Evolutionary conservation across 2,329 filamentous ascomycete genomes (phyloP).

Genomic region (Trichoderma semiorbis): DNA sequence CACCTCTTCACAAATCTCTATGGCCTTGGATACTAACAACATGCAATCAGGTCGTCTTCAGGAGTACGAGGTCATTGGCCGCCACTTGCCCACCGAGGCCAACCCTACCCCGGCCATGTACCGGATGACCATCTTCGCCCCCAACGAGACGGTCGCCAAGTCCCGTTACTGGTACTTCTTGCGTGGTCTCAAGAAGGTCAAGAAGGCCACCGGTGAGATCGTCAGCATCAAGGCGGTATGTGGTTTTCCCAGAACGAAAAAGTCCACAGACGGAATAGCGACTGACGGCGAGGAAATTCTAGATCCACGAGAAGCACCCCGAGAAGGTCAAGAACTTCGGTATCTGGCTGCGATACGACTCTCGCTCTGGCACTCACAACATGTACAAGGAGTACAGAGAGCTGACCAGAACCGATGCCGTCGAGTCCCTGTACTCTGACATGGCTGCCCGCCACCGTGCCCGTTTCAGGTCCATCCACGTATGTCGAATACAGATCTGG

Average conservation of each 20-base stretch:
- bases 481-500: constrained; percentile 51
- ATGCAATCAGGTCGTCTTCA: constrained; percentile 82
- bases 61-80: constrained; percentile 99
- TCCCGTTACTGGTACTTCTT: constrained; percentile 99
- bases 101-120: constrained; percentile 98
- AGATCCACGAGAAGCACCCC: constrained; percentile 99
- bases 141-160: constrained; percentile 97
- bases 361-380: constrained; percentile 99
- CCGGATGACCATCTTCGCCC: constrained; percentile 99
- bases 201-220: constrained; percentile 99
- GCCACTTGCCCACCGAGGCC: constrained; percentile 95
- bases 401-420: constrained; percentile 92
- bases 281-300: constrained; percentile 18
- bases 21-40: constrained; percentile 31
- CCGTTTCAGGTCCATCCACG: constrained; percentile 97
- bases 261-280: neutral
- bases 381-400: constrained; percentile 99
- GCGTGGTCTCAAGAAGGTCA: constrained; percentile 98
- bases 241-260: neutral
- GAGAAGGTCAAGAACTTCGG: constrained; percentile 99
- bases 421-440: constrained; percentile 97
- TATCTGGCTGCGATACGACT: constrained; percentile 99
- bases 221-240: constrained; percentile 90
- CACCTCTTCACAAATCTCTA: neutral
- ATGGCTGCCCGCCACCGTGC: constrained; percentile 97